Evolutionary conservation across 768 basidiomycete species (phyloP).

Genomic region (Calocybe gangraenosa): DNA sequence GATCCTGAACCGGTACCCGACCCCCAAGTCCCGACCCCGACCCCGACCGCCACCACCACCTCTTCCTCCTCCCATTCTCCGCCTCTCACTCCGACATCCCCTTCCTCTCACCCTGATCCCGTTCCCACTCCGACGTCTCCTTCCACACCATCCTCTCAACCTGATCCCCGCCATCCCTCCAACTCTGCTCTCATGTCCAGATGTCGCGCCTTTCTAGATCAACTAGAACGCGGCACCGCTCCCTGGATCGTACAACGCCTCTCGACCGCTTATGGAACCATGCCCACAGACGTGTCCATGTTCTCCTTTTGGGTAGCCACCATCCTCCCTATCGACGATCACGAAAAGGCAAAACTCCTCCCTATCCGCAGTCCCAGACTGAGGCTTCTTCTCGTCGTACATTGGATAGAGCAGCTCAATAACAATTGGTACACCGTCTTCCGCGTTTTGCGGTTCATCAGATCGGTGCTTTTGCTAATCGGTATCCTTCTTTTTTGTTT

Average conservation of each 20-base stretch:
- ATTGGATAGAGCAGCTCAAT: slow-evolving; percentile 83
- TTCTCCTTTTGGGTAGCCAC: slow-evolving; percentile 91
- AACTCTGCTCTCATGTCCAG: slow-evolving; percentile 51
- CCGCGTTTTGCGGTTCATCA: slow-evolving; percentile 15
- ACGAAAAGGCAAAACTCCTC: slow-evolving; percentile 82
- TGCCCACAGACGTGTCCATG: slow-evolving; percentile 65
- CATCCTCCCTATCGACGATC: slow-evolving; percentile 88
- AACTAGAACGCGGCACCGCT: slow-evolving; percentile 59
- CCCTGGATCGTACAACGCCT: slow-evolving; percentile 94
- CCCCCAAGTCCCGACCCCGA: slow-evolving; percentile 7
- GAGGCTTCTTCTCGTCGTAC: slow-evolving; percentile 79
- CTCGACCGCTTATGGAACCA: slow-evolving; percentile 70
- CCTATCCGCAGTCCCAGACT: slow-evolving; percentile 77
- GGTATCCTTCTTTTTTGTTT: slow-evolving; percentile 24
- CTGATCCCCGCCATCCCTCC: slow-evolving; percentile 23
- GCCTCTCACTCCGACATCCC: slow-evolving; percentile 3
- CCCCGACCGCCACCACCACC: slow-evolving; percentile 6
- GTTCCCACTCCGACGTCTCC: slow-evolving; percentile 3
- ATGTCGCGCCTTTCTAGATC: slow-evolving; percentile 41
- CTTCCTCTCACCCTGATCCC: slow-evolving; percentile 7
- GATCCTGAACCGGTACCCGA: slow-evolving; percentile 30
- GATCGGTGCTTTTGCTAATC: slow-evolving; percentile 24
- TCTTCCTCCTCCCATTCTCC: slow-evolving; percentile 7
- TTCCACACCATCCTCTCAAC: slow-evolving; percentile 10
- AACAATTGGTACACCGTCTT: slow-evolving; percentile 43